These are phyloP conservation scores for Gentiana dahurica DNA, from an alignment of 257 asterid genomes.

Conservation along the genomic window DNA sequence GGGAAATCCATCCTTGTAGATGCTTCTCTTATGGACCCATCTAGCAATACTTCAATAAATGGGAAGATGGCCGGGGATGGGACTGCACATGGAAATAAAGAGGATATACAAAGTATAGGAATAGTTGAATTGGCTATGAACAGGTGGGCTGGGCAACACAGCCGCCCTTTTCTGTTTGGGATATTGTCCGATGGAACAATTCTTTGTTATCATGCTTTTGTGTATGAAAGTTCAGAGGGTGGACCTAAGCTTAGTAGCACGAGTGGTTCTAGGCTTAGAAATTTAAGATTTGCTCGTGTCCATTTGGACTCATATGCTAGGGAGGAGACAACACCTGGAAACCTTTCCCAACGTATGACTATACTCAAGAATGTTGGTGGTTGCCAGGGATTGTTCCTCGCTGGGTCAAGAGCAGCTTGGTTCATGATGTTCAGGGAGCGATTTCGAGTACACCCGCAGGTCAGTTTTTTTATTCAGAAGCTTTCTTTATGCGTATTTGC, in stretches of 20 bases:
- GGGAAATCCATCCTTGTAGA: constrained; percentile 67
- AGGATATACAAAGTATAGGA: constrained; percentile 42
- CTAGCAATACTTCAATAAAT: constrained; percentile 24
- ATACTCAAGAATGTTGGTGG: constrained; percentile 85
- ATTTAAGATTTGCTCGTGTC: constrained; percentile 72
- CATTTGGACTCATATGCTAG: constrained; percentile 59
- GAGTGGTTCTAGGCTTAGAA: constrained; percentile 77
- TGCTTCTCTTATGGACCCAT: constrained; percentile 38
- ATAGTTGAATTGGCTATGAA: constrained; percentile 92
- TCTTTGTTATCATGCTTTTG: constrained; percentile 83
- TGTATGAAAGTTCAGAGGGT: constrained; percentile 63
- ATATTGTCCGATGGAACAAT: constrained; percentile 89
- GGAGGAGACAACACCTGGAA: constrained; percentile 70
- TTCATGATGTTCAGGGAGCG: constrained; percentile 91
- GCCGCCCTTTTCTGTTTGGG: constrained; percentile 82
- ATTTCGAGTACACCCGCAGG: constrained; percentile 90
- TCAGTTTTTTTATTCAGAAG: constrained; percentile 18
- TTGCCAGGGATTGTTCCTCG: constrained; percentile 71
- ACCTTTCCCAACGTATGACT: constrained; percentile 49
- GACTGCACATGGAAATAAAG: constrained; percentile 52
- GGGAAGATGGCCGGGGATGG: constrained; percentile 33
- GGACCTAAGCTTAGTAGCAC: constrained; percentile 21
- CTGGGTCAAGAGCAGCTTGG: constrained; percentile 90
- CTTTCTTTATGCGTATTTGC: not conserved
- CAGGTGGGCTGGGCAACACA: constrained; percentile 67